Conservation (phyloP, 1,284 basidiomycete genomes). For the Trichosporon ovoides region DNA sequence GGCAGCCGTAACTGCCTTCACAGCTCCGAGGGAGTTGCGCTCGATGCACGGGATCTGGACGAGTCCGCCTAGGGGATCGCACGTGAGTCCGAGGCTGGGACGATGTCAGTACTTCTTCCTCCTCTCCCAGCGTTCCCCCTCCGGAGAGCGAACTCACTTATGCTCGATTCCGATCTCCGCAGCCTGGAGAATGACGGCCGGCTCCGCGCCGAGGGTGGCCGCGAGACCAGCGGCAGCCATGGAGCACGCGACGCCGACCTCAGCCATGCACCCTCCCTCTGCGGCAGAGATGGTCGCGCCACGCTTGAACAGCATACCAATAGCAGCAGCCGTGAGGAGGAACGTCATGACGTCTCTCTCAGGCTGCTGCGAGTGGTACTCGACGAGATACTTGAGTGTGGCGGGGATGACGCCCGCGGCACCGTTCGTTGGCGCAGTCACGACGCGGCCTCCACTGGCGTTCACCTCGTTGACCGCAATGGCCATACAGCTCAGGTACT, state of each 20-base stretch:
- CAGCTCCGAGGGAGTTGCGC: conserved; percentile 55
- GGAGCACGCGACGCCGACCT: conserved; percentile 47
- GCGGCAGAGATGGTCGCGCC: conserved; percentile 95
- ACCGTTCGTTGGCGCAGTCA: conserved; percentile 69
- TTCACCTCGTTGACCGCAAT: conserved; percentile 81
- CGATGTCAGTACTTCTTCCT: neutral
- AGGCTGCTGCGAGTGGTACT: conserved; percentile 34
- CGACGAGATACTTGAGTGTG: conserved; percentile 52
- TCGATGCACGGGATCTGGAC: conserved; percentile 89
- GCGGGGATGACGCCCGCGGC: conserved; percentile 80
- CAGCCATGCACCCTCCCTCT: conserved; percentile 65
- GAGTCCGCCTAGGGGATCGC: conserved; percentile 82
- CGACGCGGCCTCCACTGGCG: conserved; percentile 84
- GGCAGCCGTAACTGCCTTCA: conserved; percentile 84
- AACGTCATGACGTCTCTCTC: conserved; percentile 60
- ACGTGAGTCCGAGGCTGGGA: conserved; percentile 65
- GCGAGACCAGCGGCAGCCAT: conserved; percentile 74
- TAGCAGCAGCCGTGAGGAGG: conserved; percentile 73
- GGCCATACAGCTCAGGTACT: conserved; percentile 87
- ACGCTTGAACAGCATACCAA: conserved; percentile 96
- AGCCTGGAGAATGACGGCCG: conserved; percentile 58
- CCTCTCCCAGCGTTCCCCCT: no score
- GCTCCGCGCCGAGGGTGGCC: conserved; percentile 79
- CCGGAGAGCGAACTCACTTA: conserved; percentile 54
- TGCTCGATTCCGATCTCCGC: conserved; percentile 90